Evolutionary conservation across 148 eudicot species (phyloP), one percentile per base, ranked within the genome.

Genomic region (Chenopodium album): DNA sequence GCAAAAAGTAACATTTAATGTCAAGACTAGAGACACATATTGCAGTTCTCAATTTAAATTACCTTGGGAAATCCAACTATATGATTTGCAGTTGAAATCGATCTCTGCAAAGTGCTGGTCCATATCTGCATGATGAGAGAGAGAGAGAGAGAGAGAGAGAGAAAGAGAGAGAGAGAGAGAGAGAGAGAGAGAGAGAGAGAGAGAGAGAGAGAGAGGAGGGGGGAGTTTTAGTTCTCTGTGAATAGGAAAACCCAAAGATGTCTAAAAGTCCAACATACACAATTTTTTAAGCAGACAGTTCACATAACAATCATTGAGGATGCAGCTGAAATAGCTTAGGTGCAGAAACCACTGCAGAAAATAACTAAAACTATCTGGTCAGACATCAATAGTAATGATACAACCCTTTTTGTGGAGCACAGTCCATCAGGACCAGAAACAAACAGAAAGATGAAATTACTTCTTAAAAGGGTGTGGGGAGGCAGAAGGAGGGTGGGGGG

Each of bases 41-140:
- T 31, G 19, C 52, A 70, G 59, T 37, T 37, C 47, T 47, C 71
- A 59, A 64, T 37, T n/a, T n/a, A 34, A 41, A 82, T 86, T 82
- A 96, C 99, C 99, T 96, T 96, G 9, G 99, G 99, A 75, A 96
- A 94, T 81, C 97, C 95, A 88, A 81, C 94, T 80, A 96, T 90
- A 78, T 92, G 91, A 84, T 84, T 88, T 56, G 98, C 98, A 23
- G 98, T 94, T 81, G 91, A 76, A 83, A 96, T 91, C 78, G 99
- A 87, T 83, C 99, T 92, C 85, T 96, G 99, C 85, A 96, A 88
- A 84, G 99, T 96, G 91, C 99, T 96, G 67, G 98, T 96, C 99
- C 99, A 96, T 86, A 94, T 89, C 98, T 96, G 75, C 69, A 73
- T 75, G 79, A 66, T 64, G 41, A 37, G 41, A 37, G 41, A 37